Evolutionary conservation across 2,329 filamentous ascomycete genomes (phyloP).

Genomic region (Xylariaceae sp.): DNA sequence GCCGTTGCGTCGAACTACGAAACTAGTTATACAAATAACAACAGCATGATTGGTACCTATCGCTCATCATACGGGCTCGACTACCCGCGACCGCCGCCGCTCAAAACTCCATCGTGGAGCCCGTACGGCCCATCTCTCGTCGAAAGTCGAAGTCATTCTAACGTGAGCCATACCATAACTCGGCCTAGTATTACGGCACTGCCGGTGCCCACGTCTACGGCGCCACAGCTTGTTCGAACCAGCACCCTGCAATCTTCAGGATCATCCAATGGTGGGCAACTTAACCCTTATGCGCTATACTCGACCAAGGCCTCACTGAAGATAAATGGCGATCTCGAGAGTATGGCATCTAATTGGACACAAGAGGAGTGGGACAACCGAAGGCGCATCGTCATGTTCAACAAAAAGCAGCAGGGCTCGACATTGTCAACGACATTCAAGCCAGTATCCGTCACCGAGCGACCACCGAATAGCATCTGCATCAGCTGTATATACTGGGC

Average conservation of each 20-base stretch:
- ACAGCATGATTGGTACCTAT: constrained; percentile 59
- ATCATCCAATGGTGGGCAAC: constrained; percentile 47
- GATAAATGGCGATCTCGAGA: constrained; percentile 80
- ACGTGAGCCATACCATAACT: constrained; percentile 47
- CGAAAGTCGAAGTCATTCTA: constrained; percentile 44
- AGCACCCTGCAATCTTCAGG: constrained; percentile 52
- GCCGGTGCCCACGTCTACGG: constrained; percentile 49
- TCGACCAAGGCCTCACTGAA: constrained; percentile 83
- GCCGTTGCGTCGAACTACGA: constrained; percentile 45
- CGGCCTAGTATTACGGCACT: constrained; percentile 52
- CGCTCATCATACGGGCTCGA: constrained; percentile 55
- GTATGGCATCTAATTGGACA: constrained; percentile 84
- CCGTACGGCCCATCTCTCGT: constrained; percentile 47
- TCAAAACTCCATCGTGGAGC: constrained; percentile 48
- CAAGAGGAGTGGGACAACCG: constrained; percentile 78
- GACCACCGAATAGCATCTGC: constrained; percentile 82
- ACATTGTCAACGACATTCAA: constrained; percentile 81
- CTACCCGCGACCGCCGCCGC: constrained; percentile 44
- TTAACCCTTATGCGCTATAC: constrained; percentile 81
- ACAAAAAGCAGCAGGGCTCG: constrained; percentile 77
- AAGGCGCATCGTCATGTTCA: constrained; percentile 86
- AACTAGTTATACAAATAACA: constrained; percentile 36
- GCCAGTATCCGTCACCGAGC: constrained; percentile 76
- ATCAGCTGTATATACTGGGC: constrained; percentile 98
- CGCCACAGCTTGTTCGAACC: constrained; percentile 58